Evolutionary conservation across 208 protist genomes (phyloP).

Genomic region (Leishmania mexicana): DNA sequence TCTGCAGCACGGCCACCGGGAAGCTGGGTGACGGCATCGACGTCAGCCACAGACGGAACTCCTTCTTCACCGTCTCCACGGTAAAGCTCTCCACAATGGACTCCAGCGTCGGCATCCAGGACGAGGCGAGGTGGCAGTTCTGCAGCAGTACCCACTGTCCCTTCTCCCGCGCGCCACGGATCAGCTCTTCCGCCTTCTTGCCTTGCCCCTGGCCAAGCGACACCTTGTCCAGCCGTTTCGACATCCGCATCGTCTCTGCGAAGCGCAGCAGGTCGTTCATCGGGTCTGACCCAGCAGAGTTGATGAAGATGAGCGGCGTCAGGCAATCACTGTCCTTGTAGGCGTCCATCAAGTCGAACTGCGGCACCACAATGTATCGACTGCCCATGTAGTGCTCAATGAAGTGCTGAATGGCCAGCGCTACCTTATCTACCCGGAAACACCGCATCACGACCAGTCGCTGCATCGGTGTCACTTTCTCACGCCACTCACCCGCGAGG

Average conservation of each 20-base stretch:
- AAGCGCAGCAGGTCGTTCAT: conserved; percentile 95
- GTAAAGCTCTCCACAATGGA: conserved; percentile 95
- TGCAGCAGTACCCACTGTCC: conserved; percentile 97
- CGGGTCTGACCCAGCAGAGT: conserved; percentile 96
- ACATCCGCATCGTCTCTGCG: conserved; percentile 94
- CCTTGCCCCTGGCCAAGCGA: conserved; percentile 98
- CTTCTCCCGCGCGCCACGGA: conserved; percentile 78
- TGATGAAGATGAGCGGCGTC: conserved; percentile 97
- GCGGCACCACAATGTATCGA: conserved; percentile 95
- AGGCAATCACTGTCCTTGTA: conserved; percentile 94
- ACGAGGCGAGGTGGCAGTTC: conserved; percentile 97
- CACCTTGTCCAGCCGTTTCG: conserved; percentile 94
- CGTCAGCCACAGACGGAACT: conserved; percentile 98
- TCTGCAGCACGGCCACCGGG: conserved; percentile 98
- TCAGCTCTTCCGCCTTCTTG: conserved; percentile 92
- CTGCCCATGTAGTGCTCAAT: conserved; percentile 92
- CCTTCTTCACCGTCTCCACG: conserved; percentile 94
- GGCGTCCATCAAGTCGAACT: conserved; percentile 94
- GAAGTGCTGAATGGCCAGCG: conserved; percentile 92
- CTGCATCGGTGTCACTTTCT: conserved; percentile 89
- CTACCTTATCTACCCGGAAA: conserved; percentile 97
- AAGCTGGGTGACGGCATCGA: conserved; percentile 97
- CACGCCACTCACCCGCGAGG: conserved; percentile 85
- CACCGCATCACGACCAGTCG: conserved; percentile 94
- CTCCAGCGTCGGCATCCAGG: conserved; percentile 95